Evolutionary conservation across 176 grass and related monocot species (phyloP).

Genomic region (Puccinellia tenuiflora): DNA sequence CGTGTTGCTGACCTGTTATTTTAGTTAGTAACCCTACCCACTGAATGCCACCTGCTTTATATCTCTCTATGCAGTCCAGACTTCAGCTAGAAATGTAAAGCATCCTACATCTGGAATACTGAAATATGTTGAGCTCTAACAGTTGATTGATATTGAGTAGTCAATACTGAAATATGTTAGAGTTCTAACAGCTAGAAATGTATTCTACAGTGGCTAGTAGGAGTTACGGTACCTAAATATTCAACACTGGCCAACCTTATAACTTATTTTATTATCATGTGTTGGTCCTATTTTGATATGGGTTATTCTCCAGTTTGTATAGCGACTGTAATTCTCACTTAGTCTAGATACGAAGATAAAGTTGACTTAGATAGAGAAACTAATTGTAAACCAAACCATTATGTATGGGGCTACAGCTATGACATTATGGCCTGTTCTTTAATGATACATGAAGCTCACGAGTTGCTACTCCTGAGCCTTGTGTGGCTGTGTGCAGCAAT

Average conservation of each 20-base stretch:
- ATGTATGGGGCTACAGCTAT: not conserved
- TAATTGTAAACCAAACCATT: not conserved
- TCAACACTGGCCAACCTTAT: not conserved
- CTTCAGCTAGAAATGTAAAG: not conserved
- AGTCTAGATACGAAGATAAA: not conserved
- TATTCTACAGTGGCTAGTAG: too few relatives aligned
- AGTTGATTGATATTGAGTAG: constrained; percentile 1
- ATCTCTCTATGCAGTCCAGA: not conserved
- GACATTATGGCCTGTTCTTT: not conserved
- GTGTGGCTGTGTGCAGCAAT: not conserved
- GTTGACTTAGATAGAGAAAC: not conserved
- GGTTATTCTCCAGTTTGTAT: not conserved
- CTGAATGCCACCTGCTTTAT: not conserved
- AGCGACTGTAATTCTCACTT: not conserved
- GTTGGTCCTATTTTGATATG: not conserved
- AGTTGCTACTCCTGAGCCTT: not conserved
- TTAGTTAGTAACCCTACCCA: not conserved
- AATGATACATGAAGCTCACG: not conserved
- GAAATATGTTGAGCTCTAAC: not conserved
- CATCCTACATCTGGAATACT: not conserved
- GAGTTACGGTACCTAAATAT: not conserved
- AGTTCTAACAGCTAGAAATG: too few relatives aligned
- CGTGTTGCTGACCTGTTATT: not conserved
- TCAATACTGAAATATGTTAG: too few relatives aligned
- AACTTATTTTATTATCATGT: not conserved